Conservation (phyloP, 1,284 basidiomycete genomes). For the Cryptococcus sp. region DNA sequence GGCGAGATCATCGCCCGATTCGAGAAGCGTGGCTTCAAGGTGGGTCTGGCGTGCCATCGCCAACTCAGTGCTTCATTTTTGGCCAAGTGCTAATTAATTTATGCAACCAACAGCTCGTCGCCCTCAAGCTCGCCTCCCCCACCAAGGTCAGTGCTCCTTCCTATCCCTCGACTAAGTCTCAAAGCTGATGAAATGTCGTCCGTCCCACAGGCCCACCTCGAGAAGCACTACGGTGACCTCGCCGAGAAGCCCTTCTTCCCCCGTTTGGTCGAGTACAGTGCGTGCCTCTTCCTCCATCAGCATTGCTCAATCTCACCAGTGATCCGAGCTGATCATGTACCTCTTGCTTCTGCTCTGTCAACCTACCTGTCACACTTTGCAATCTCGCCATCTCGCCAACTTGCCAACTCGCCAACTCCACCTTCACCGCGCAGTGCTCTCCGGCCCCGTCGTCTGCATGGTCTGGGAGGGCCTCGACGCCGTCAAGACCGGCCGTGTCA, state of each 20-base stretch:
- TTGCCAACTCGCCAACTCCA: not conserved
- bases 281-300: conserved; percentile 8
- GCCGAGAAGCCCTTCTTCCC: conserved; percentile 90
- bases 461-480: conserved; percentile 97
- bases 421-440: conserved; percentile 60
- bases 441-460: conserved; percentile 95
- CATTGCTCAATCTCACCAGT: not conserved
- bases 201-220: conserved; percentile 65
- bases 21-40: conserved; percentile 93
- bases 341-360: not conserved
- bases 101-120: conserved; percentile 56
- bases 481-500: conserved; percentile 90
- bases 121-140: conserved; percentile 80
- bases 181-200: not conserved
- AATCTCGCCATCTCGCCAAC: no score
- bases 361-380: not conserved
- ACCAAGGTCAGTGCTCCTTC: conserved; percentile 54
- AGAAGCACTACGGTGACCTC: conserved; percentile 92
- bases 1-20: conserved; percentile 92
- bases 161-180: not conserved
- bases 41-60: no score
- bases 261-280: conserved; percentile 80
- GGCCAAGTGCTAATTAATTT: no score
- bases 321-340: not conserved
- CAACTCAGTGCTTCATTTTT: no score